Evolutionary conservation across 495 filamentous ascomycete species (phyloP).

Genomic region (Neurospora hispaniola): DNA sequence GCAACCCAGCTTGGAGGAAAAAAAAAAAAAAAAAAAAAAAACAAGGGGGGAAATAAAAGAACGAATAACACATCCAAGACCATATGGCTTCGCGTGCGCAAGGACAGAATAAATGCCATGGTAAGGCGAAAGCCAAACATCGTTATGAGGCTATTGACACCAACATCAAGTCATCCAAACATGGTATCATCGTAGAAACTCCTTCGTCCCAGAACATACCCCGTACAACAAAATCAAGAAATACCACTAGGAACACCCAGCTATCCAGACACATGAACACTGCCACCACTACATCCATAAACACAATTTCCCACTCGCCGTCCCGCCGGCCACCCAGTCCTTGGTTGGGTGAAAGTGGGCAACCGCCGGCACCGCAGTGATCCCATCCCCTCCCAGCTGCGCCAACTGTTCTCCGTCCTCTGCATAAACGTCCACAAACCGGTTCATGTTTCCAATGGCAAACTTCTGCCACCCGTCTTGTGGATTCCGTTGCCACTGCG

Average conservation of each 20-base stretch:
- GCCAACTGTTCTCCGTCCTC: slow-evolving; percentile 75
- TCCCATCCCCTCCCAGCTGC: slow-evolving; percentile 77
- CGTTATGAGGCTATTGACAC: background rate
- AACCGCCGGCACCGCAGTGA: slow-evolving; percentile 89
- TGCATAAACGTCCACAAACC: slow-evolving; percentile 86
- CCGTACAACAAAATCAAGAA: background rate
- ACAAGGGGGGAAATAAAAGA: too few relatives aligned
- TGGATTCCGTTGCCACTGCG: slow-evolving; percentile 82
- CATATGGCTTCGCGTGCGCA: background rate
- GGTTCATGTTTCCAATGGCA: slow-evolving; percentile 95
- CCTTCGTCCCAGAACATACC: background rate
- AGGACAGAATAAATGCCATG: background rate
- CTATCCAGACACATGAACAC: background rate
- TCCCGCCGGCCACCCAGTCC: slow-evolving; percentile 91
- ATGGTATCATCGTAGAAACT: background rate
- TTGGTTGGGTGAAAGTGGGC: slow-evolving; percentile 77
- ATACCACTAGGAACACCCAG: background rate
- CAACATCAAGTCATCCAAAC: background rate
- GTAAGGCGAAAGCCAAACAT: background rate
- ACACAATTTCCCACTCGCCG: slow-evolving; percentile 83
- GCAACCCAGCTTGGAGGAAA: background rate
- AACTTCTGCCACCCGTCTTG: slow-evolving; percentile 70
- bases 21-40: background rate
- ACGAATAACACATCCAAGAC: background rate
- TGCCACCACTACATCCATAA: slow-evolving; percentile 62